Base-by-base conservation (phyloP, 2,329 filamentous ascomycete genomes). In the Neopestalotiopsis rosae region DNA sequence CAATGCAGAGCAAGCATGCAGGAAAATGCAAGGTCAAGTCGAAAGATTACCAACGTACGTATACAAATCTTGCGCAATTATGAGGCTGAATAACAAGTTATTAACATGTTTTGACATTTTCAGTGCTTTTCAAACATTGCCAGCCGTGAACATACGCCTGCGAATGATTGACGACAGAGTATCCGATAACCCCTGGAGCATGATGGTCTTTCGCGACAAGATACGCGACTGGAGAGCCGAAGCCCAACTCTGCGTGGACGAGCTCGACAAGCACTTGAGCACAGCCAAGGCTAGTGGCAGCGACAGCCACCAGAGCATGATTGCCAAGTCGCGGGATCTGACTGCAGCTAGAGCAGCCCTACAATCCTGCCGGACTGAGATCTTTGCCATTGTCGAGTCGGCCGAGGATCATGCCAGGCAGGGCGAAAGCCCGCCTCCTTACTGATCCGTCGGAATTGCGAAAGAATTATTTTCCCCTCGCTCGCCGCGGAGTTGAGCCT, bases 101-200 rank as follows among this genome's bases (percentile, higher is more conserved):
- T 5, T 38, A 38, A 38, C 34, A 38, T 38, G 6, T 10, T 38
- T 38, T 38, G 24, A 28, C 24, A 7, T 38, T 38, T 38, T 1
- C 34, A 38, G 34, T 38, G 34, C 9, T 6, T 49, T 65, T 1
- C 28, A 38, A 0, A 42, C 49, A 32, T 28, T 68, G 24, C 32
- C 34, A 4, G 20, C 45, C 3, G 61, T 67, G 13, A 24, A 30
- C 5, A 67, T 63, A 17, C 40, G 30, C 10, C 45, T 49, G 13
- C n/a, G 28, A n/a, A 45, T 61, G 28, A 17, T 56, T 6, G 40
- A 3, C 7, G 58, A 42, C 10, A 12, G 14, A 17, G 58, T 30
- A 56, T 63, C 42, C 38, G 66, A 57, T n/a, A 61, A 61, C 6
- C 66, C 67, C 5, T 64, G 56, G 28, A 34, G 67, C 45, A 58